These are phyloP conservation scores for Proliferodiscus dingleyae DNA, from an alignment of 2,329 filamentous ascomycete genomes.

Conservation along the genomic window DNA sequence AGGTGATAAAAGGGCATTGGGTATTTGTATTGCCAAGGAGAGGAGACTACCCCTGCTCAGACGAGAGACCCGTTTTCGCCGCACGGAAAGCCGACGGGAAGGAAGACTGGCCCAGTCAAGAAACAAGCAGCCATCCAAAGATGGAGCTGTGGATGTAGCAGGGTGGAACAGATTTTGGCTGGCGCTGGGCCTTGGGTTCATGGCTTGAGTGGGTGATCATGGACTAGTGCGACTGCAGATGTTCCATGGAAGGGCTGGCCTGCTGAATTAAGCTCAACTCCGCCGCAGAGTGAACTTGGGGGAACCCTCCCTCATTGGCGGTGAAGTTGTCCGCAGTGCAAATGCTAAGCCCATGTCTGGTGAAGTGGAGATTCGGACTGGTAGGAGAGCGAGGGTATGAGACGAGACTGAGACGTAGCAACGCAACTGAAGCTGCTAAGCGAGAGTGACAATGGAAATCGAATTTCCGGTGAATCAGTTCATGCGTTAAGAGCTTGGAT, in stretches of 20 bases:
- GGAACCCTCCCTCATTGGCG: slow-evolving; percentile 2
- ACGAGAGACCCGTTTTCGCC: slow-evolving; percentile 8
- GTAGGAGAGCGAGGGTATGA: slow-evolving; percentile 2
- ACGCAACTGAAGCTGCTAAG: neutral
- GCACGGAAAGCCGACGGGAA: slow-evolving; percentile 8
- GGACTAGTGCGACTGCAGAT: slow-evolving; percentile 19
- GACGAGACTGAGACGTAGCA: slow-evolving; percentile 15
- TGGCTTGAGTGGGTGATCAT: slow-evolving; percentile 15
- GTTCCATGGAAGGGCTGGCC: slow-evolving; percentile 3
- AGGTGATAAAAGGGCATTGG: slow-evolving; percentile 3
- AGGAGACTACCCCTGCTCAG: slow-evolving; percentile 1
- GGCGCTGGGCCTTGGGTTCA: slow-evolving; percentile 2
- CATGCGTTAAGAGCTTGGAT: neutral
- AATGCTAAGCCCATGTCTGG: slow-evolving; percentile 3
- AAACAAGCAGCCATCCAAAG: slow-evolving; percentile 10
- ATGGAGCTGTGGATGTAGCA: slow-evolving; percentile 16
- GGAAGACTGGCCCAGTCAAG: neutral
- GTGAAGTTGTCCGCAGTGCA: neutral
- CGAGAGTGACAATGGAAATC: too few species aligned
- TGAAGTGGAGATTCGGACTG: slow-evolving; percentile 3
- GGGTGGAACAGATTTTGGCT: slow-evolving; percentile 1
- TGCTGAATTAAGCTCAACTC: neutral
- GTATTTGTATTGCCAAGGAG: slow-evolving; percentile 19
- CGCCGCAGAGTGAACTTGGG: neutral
- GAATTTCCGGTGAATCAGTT: too few species aligned